A percentile compares a stretch with the other conserved stretches of the same genome.
Evolutionary conservation across 306 rosid genomes (phyloP).

Genomic region (Fagus crenata): DNA sequence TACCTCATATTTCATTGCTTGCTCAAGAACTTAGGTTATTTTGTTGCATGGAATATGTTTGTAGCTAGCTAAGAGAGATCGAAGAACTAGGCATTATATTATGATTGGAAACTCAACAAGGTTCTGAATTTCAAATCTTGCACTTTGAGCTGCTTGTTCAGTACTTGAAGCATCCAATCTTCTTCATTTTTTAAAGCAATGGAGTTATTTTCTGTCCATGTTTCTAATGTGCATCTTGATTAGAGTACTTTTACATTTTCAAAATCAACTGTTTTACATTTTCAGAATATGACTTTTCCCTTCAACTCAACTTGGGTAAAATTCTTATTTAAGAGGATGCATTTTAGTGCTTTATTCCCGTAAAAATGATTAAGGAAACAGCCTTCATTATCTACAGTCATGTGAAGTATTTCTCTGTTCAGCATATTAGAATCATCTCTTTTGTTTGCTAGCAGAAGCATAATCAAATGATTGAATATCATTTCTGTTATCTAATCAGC

Average conservation of each 20-base stretch:
- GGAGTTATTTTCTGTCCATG: not conserved
- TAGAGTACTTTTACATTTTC: not conserved
- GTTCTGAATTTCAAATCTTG: not conserved
- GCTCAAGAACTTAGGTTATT: not conserved
- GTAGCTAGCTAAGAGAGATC: not conserved
- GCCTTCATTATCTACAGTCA: not conserved
- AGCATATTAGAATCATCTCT: slow-evolving; percentile 8
- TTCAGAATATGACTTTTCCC: not conserved
- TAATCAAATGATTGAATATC: slow-evolving; percentile 21
- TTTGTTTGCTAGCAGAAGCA: slow-evolving; percentile 7
- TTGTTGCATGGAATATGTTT: not conserved
- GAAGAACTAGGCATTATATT: not conserved
- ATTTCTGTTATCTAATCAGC: slow-evolving; percentile 25
- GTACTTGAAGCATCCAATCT: not conserved
- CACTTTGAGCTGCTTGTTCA: not conserved
- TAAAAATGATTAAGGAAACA: not conserved
- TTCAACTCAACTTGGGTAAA: not conserved
- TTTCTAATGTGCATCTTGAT: not conserved
- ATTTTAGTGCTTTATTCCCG: not conserved
- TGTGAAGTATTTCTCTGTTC: not conserved
- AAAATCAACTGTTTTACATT: not conserved
- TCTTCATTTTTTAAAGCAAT: not conserved
- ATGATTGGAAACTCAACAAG: not conserved
- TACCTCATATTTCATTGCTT: not conserved
- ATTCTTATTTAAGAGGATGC: not conserved